Percentiles rank a stretch among this genome's conserved stretches.
phyloP scores from a whole-genome alignment of 371 early-diverging fungal species.

The Syncephalastrum contaminatum region DNA sequence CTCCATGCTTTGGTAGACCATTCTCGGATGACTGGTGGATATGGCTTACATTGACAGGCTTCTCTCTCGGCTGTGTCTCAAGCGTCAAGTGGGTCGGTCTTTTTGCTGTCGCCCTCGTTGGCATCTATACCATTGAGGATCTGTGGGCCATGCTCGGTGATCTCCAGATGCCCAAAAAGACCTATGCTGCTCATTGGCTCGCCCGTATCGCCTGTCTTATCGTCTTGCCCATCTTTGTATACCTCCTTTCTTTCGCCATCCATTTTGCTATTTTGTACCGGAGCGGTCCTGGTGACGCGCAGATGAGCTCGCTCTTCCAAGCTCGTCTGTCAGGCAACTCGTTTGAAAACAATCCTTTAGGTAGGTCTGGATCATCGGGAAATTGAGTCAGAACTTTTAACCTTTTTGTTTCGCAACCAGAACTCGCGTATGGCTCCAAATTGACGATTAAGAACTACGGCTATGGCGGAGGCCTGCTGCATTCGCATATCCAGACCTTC shows the following conservation, averaged over 20 bases:
- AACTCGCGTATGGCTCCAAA: slow-evolving; percentile 90
- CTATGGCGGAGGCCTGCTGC: slow-evolving; percentile 93
- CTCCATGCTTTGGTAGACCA: slow-evolving; percentile 43
- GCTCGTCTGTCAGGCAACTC: slow-evolving; percentile 84
- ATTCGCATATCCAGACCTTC: slow-evolving; percentile 94
- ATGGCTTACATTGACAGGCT: slow-evolving; percentile 88
- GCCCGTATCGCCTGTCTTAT: slow-evolving; percentile 82
- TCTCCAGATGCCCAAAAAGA: slow-evolving; percentile 63
- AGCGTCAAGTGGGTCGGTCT: slow-evolving; percentile 99
- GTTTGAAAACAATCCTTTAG: slow-evolving; percentile 76
- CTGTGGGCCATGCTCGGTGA: slow-evolving; percentile 93
- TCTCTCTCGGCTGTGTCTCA: slow-evolving; percentile 85
- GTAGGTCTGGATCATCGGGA: slow-evolving; percentile 35
- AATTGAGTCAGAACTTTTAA: neutral
- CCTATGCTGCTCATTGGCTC: slow-evolving; percentile 76
- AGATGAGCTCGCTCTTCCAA: slow-evolving; percentile 98
- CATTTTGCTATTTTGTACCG: slow-evolving; percentile 92
- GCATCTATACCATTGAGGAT: slow-evolving; percentile 91
- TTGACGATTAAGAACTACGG: slow-evolving; percentile 86
- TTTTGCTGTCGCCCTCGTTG: slow-evolving; percentile 93
- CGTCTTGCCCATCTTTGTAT: slow-evolving; percentile 82
- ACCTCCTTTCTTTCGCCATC: slow-evolving; percentile 81
- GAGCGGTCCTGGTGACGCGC: slow-evolving; percentile 92
- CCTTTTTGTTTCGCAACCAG: slow-evolving; percentile 32
- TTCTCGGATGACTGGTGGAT: slow-evolving; percentile 84